Evolutionary conservation across 2,329 filamentous ascomycete species (phyloP).

Genomic region (Sporothrix globosa): DNA sequence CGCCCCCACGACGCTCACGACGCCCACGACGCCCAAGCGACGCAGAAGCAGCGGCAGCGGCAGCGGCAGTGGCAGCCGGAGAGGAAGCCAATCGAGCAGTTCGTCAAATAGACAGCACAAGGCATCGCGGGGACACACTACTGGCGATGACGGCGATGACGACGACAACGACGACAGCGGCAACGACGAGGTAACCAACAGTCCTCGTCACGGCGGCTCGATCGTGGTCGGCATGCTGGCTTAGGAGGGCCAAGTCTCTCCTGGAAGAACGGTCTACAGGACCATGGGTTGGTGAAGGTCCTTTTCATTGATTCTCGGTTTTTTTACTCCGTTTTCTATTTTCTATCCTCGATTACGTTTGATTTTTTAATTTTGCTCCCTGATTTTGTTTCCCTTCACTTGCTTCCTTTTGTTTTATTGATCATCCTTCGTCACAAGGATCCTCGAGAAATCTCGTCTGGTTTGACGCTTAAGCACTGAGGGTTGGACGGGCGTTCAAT

Average conservation of each 20-base stretch:
- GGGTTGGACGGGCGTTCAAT: not conserved
- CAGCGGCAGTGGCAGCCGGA: not conserved
- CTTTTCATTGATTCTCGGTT: not conserved
- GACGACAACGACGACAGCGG: not conserved
- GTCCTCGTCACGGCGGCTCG: not conserved
- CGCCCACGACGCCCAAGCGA: not conserved
- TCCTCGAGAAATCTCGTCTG: not conserved
- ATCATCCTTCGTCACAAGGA: too few species aligned
- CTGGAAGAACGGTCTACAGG: not conserved
- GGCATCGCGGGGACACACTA: not conserved
- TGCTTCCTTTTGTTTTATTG: not conserved
- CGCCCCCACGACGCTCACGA: too few species aligned
- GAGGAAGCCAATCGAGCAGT: not conserved
- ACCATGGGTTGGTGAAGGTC: not conserved
- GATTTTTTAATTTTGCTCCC: not conserved
- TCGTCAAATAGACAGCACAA: not conserved
- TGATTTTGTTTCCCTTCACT: not conserved
- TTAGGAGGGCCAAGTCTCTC: not conserved
- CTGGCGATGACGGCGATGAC: not conserved
- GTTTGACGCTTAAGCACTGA: not conserved
- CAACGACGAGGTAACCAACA: too few species aligned
- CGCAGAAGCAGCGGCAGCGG: not conserved
- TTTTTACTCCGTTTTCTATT: not conserved
- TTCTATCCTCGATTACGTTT: not conserved
- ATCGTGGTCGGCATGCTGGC: slow-evolving; percentile 4